Conservation (phyloP, 2,329 filamentous ascomycete genomes). For the Myriosclerotinia curreyana region DNA sequence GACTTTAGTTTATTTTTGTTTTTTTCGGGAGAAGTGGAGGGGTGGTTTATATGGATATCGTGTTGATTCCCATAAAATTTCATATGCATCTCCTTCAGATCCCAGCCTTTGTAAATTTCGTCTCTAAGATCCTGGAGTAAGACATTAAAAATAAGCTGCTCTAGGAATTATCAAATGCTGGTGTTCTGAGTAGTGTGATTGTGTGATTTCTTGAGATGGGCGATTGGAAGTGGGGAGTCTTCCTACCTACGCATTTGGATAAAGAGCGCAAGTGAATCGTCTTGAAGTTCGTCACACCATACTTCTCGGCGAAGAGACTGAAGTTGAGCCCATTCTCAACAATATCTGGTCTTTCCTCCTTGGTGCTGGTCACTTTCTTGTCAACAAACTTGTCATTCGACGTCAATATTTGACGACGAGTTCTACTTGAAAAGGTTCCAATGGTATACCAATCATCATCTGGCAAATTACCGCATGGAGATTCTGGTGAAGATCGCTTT, state of each 20-base stretch:
- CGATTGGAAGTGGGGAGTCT: background rate
- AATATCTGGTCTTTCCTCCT: background rate
- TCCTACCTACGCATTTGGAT: background rate
- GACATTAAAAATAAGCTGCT: no score
- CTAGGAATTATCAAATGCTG: background rate
- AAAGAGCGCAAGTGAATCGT: background rate
- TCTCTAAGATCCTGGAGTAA: no score
- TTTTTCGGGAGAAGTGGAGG: no score
- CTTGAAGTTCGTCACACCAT: background rate
- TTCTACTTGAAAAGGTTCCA: background rate
- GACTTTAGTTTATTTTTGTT: no score
- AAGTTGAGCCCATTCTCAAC: background rate
- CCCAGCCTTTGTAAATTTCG: no score
- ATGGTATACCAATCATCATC: background rate
- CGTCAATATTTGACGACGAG: background rate
- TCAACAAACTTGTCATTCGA: background rate
- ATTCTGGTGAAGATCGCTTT: background rate
- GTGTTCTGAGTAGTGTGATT: background rate
- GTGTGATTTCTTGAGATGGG: background rate
- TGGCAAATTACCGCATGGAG: background rate
- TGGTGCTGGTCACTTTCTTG: background rate
- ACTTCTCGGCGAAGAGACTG: background rate
- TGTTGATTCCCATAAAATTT: no score
- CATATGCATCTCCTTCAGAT: no score
- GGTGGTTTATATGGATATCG: no score